phyloP scores from a whole-genome alignment of 495 filamentous ascomycete species.

The Penicillium odoratum region DNA sequence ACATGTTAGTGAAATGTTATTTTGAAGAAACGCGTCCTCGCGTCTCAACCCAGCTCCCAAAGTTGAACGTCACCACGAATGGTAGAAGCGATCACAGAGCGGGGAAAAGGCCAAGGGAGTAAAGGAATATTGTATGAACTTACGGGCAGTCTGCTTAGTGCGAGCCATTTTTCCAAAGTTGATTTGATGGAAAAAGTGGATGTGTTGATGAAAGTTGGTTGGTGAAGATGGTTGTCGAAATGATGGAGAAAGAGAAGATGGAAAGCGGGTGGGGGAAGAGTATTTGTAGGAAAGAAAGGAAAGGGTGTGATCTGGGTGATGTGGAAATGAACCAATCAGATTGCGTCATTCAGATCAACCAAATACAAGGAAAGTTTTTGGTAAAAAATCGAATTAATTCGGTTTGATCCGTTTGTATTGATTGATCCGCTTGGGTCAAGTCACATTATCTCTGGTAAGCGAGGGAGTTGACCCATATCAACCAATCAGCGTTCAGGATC shows the following conservation, averaged over 20 bases:
- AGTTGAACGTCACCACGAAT: background rate
- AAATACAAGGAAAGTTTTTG: conserved; percentile 14
- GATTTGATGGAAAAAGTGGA: conserved; percentile 42
- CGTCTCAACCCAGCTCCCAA: conserved; percentile 8
- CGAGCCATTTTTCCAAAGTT: conserved; percentile 74
- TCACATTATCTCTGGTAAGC: conserved; percentile 33
- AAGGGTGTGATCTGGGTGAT: conserved; percentile 44
- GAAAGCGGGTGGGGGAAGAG: conserved; percentile 50
- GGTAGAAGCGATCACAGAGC: background rate
- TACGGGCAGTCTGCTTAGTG: conserved; percentile 99
- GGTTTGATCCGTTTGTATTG: conserved; percentile 28
- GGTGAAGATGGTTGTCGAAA: conserved; percentile 40
- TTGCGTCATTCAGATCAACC: conserved; percentile 28
- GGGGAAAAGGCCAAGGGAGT: background rate
- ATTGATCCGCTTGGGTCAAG: conserved; percentile 9
- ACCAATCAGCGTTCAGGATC: conserved; percentile 48
- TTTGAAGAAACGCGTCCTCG: conserved; percentile 22
- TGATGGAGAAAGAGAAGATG: conserved; percentile 40
- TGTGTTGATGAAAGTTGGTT: conserved; percentile 47
- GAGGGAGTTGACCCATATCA: conserved; percentile 23
- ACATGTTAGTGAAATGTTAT: conserved; percentile 40
- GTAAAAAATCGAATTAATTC: background rate
- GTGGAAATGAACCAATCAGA: conserved; percentile 21
- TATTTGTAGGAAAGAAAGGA: conserved; percentile 49
- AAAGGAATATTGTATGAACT: conserved; percentile 37